phyloP scores from a whole-genome alignment of 129 eudicot species.

The Sambucus nigra region DNA sequence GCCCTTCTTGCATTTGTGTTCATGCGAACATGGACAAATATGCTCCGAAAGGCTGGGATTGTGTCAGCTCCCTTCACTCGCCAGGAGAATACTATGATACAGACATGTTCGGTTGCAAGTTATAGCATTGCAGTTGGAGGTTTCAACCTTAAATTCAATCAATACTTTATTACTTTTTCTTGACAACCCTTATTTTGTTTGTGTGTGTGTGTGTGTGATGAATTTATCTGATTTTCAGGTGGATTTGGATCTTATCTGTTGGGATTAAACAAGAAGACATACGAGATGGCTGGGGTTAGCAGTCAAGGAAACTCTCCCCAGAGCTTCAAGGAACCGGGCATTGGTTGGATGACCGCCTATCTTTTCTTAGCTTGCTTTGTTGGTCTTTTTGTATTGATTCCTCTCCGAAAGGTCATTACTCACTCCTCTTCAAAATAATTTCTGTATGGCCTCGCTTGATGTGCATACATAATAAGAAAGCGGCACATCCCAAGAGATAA shows the following conservation, averaged over 20 bases:
- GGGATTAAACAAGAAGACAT: constrained; percentile 69
- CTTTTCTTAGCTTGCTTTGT: constrained; percentile 67
- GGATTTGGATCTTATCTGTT: constrained; percentile 75
- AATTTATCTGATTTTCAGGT: no score
- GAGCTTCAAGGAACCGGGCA: constrained; percentile 52
- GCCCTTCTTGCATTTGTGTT: constrained; percentile 49
- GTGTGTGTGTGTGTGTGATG: no score
- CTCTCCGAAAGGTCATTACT: constrained; percentile 66
- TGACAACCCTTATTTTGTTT: background rate
- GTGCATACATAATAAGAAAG: no score
- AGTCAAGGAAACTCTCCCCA: constrained; percentile 34
- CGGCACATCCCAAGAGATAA: no score
- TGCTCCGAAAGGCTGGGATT: constrained; percentile 28
- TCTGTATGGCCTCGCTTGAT: no score
- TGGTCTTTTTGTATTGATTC: constrained; percentile 76
- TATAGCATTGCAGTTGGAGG: constrained; percentile 50
- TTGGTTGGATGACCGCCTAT: constrained; percentile 74
- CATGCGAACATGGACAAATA: constrained; percentile 31
- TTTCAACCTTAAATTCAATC: constrained; percentile 5
- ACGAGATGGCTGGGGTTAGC: constrained; percentile 46
- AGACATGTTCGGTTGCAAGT: constrained; percentile 56
- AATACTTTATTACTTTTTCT: constrained; percentile 1
- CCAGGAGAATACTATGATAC: constrained; percentile 48
- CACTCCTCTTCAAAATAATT: no score
- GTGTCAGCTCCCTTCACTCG: constrained; percentile 29